Evolutionary conservation across 2,329 filamentous ascomycete species (phyloP), one percentile per base, ranked within the genome.

Genomic region (Epichloe bromicola): DNA sequence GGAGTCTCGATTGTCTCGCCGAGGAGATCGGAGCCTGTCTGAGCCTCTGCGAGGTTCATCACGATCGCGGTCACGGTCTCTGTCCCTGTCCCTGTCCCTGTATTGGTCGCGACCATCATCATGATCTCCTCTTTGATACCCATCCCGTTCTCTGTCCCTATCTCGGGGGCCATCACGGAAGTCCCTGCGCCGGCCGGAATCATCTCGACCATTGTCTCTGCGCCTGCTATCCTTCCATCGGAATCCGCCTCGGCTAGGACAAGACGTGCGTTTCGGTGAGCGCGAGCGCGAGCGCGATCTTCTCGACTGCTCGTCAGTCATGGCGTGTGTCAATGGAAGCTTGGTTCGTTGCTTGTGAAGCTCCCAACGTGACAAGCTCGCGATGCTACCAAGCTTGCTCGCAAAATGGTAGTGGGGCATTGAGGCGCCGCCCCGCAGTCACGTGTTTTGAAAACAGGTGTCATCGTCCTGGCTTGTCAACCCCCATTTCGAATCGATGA

Each of bases 191-290:
- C 57, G 55, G 52, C 71, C 58, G 42, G 54, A 49, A 17, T 63
- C 58, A 44, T 63, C 61, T 42, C 66, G 63, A 17, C 73, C 69
- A 38, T 67, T 65, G 6, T 63, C 64, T 54, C 73, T 69, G 48
- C 74, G 70, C 58, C 73, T 73, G 48, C 72, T 75, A 49, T 79
- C 76, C 58, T 82, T 83, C 71, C 75, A 82, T 57, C 73, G 74
- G 57, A 82, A 79, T 10, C 78, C 76, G 4, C 75, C 52, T 20
- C 54, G 73, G 46, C 56, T 60, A 36, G 57, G 53, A 34, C 56
- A 60, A 8, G 59, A 57, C 3, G 57, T 54, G 10, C 59, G 57
- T 1, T 55, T 38, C 4, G 63, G 63, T 2, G 63, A 64, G 41
- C 60, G 53, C 19, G 62, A 61, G 38, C 60, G 53, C 19, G 62